phyloP scores from a whole-genome alignment of 2,329 filamentous ascomycete genomes.

The Diaporthe longicolla region DNA sequence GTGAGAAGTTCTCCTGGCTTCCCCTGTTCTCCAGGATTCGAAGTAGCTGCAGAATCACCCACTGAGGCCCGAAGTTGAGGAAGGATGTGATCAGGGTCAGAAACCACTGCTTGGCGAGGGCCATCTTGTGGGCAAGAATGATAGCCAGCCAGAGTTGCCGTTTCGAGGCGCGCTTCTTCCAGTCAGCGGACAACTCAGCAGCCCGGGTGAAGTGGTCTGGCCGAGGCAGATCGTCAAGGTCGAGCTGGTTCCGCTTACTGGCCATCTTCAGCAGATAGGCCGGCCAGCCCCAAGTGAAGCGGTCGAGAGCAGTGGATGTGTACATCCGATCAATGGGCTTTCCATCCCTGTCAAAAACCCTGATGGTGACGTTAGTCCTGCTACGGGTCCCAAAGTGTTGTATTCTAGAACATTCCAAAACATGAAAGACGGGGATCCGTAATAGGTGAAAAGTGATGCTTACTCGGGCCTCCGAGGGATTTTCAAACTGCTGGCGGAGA shows the following conservation, averaged over 20 bases:
- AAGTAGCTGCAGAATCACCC: constrained; percentile 76
- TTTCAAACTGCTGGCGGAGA: constrained; percentile 64
- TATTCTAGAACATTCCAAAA: too few relatives aligned
- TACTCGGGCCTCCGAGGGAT: constrained; percentile 78
- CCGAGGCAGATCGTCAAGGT: constrained; percentile 73
- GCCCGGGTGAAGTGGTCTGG: constrained; percentile 69
- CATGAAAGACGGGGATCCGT: too few relatives aligned
- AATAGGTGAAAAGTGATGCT: too few relatives aligned
- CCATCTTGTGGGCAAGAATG: constrained; percentile 67
- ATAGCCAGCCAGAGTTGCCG: constrained; percentile 73
- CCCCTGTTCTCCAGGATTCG: constrained; percentile 71
- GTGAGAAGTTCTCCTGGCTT: constrained; percentile 59
- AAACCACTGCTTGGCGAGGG: constrained; percentile 71
- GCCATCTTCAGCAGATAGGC: constrained; percentile 67
- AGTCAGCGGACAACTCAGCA: constrained; percentile 64
- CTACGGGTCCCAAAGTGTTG: too few relatives aligned
- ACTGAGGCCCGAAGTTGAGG: constrained; percentile 79
- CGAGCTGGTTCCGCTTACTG: constrained; percentile 70
- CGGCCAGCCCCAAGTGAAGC: constrained; percentile 78
- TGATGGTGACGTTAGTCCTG: too few relatives aligned
- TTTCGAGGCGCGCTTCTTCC: constrained; percentile 61
- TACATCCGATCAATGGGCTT: constrained; percentile 74
- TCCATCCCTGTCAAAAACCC: constrained; percentile 69
- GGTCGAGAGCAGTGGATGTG: constrained; percentile 71
- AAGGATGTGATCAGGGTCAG: constrained; percentile 68